phyloP scores from a whole-genome alignment of 768 basidiomycete genomes.

The Holtermanniella nyarrowii region DNA sequence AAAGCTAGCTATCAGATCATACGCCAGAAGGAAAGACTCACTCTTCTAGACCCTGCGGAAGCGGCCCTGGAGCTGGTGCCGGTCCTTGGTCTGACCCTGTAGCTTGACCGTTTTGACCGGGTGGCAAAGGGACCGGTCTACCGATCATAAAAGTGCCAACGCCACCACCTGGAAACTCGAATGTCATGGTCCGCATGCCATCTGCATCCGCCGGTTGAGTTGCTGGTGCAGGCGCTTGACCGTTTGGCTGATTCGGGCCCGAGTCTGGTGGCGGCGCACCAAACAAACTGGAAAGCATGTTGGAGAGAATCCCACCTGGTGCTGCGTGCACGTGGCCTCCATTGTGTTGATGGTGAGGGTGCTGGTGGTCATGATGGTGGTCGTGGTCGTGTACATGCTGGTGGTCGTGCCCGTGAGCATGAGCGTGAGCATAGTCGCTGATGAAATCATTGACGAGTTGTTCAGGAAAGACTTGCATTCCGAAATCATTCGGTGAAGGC shows the following conservation, averaged over 20 bases:
- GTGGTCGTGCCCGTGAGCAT: background rate
- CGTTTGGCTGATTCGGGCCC: background rate
- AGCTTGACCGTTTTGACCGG: background rate
- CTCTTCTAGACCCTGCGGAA: constrained; percentile 5
- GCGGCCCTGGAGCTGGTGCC: too few relatives aligned
- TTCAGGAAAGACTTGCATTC: background rate
- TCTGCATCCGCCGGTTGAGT: background rate
- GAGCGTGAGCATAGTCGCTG: background rate
- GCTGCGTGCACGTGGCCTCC: background rate
- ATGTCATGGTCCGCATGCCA: constrained; percentile 16
- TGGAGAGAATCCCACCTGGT: constrained; percentile 10
- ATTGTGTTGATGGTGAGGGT: constrained; percentile 10
- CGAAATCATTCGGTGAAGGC: constrained; percentile 51
- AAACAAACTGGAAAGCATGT: constrained; percentile 13
- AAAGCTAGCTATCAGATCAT: background rate
- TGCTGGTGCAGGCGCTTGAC: background rate
- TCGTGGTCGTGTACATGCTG: constrained; percentile 28
- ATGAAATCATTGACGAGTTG: background rate
- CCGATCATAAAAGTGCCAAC: constrained; percentile 25
- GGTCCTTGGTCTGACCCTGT: background rate
- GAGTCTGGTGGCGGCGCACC: constrained; percentile 9
- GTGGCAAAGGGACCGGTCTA: too few relatives aligned
- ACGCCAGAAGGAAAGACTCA: too few relatives aligned
- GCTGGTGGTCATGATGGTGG: constrained; percentile 25
- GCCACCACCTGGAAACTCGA: constrained; percentile 30